phyloP scores from a whole-genome alignment of 176 grass and related monocot genomes.

The Lolium rigidum region DNA sequence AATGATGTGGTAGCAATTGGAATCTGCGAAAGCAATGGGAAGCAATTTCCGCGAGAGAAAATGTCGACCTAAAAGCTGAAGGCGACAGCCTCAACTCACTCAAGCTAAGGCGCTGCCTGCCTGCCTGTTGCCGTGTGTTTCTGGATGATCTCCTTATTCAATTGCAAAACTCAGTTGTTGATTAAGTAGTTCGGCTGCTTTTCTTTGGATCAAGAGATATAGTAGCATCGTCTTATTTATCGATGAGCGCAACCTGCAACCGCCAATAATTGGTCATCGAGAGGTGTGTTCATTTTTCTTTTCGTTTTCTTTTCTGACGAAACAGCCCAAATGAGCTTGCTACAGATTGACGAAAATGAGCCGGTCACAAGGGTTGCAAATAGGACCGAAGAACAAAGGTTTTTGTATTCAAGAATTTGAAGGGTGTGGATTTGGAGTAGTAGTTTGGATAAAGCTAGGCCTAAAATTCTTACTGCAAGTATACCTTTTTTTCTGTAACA shows the following conservation, averaged over 20 bases:
- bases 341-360: not conserved
- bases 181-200: not conserved
- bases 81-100: slow-evolving; percentile 21
- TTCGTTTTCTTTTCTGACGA: not conserved
- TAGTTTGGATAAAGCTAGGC: slow-evolving; percentile 6
- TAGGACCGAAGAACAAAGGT: not conserved
- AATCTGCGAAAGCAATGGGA: slow-evolving; percentile 46
- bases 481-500: too few species aligned
- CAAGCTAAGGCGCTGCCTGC: not conserved
- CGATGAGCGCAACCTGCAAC: slow-evolving; percentile 30
- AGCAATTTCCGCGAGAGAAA: slow-evolving; percentile 14
- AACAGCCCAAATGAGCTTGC: not conserved
- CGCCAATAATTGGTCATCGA: not conserved
- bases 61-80: slow-evolving; percentile 16
- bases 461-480: not conserved
- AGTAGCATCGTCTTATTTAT: slow-evolving; percentile 18
- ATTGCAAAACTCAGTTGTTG: not conserved
- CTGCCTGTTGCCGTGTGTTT: slow-evolving; percentile 25
- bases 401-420: not conserved
- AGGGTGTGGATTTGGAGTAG: not conserved
- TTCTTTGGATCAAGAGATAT: not conserved
- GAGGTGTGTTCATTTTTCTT: not conserved
- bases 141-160: not conserved
- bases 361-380: not conserved
- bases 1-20: slow-evolving; percentile 23